A percentile compares a stretch with the other conserved stretches of the same genome.
Evolutionary conservation across 2,329 filamentous ascomycete genomes (phyloP).

Genomic region (Shiraia bambusicola): DNA sequence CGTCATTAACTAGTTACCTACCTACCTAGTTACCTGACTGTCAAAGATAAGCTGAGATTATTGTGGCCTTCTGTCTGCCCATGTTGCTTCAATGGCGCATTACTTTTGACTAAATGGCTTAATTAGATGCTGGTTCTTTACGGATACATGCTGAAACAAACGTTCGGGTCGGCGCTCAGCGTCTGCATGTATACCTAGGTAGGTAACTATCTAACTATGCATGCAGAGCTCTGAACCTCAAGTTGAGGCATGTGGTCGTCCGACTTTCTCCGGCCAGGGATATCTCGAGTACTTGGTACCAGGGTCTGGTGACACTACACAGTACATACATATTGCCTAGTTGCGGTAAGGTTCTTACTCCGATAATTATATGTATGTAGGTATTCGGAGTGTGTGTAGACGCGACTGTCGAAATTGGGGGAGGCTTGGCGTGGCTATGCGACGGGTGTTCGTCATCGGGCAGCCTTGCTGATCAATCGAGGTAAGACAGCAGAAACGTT

Average conservation of each 20-base stretch:
- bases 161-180: not conserved
- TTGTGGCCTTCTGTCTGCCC: too few relatives aligned
- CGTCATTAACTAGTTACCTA: not conserved
- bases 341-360: conserved; percentile 31
- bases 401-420: conserved; percentile 1
- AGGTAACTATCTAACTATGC: too few relatives aligned
- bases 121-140: too few relatives aligned
- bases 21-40: too few relatives aligned
- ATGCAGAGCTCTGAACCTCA: not conserved
- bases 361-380: too few relatives aligned
- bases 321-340: too few relatives aligned
- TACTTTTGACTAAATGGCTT: too few relatives aligned
- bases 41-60: too few relatives aligned
- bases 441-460: conserved; percentile 1
- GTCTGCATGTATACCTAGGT: too few relatives aligned
- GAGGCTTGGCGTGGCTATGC: not conserved
- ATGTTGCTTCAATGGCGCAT: too few relatives aligned
- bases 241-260: not conserved
- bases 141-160: not conserved
- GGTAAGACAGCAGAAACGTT: too few relatives aligned
- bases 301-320: conserved; percentile 19
- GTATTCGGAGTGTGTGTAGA: conserved; percentile 17
- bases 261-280: not conserved
- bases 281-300: conserved; percentile 8
- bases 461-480: not conserved